Conservation (phyloP, 352 stramenopile genomes). For the Nothophytophthora sp. region DNA sequence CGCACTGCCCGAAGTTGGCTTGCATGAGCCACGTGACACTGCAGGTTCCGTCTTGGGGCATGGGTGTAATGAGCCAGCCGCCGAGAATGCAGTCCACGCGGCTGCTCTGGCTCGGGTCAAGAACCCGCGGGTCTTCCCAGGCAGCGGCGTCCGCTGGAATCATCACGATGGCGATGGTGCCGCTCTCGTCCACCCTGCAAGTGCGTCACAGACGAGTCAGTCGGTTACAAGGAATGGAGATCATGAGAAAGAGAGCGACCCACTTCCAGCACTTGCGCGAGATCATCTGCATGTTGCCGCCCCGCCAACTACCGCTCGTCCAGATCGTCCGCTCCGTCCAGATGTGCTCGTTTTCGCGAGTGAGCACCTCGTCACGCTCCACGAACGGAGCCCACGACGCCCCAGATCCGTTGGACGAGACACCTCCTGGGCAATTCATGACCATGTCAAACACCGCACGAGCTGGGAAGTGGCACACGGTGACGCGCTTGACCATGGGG, state of each 20-base stretch:
- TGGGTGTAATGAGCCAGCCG: slow-evolving; percentile 67
- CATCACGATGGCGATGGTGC: slow-evolving; percentile 64
- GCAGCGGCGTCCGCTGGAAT: slow-evolving; percentile 57
- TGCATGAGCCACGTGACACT: slow-evolving; percentile 83
- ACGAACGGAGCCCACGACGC: slow-evolving; percentile 41
- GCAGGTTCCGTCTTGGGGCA: slow-evolving; percentile 58
- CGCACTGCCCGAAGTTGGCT: slow-evolving; percentile 68
- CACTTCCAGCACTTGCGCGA: slow-evolving; percentile 74
- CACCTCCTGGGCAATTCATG: slow-evolving; percentile 34
- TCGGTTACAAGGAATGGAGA: neutral
- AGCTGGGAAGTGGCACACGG: slow-evolving; percentile 60
- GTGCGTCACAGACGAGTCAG: slow-evolving; percentile 2
- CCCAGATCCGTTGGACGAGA: slow-evolving; percentile 6
- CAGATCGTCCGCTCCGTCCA: slow-evolving; percentile 62
- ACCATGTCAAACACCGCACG: slow-evolving; percentile 77
- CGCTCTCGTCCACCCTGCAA: slow-evolving; percentile 60
- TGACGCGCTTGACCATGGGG: slow-evolving; percentile 66
- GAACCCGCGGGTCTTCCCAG: slow-evolving; percentile 18
- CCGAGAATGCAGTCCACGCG: slow-evolving; percentile 70
- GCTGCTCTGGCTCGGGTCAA: neutral
- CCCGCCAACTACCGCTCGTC: slow-evolving; percentile 46
- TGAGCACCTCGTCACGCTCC: slow-evolving; percentile 48
- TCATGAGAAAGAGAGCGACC: slow-evolving; percentile 2
- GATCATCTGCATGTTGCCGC: slow-evolving; percentile 48
- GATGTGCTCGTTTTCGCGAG: slow-evolving; percentile 46